phyloP scores from a whole-genome alignment of 306 rosid genomes.

The Gastrolobium villosum region DNA sequence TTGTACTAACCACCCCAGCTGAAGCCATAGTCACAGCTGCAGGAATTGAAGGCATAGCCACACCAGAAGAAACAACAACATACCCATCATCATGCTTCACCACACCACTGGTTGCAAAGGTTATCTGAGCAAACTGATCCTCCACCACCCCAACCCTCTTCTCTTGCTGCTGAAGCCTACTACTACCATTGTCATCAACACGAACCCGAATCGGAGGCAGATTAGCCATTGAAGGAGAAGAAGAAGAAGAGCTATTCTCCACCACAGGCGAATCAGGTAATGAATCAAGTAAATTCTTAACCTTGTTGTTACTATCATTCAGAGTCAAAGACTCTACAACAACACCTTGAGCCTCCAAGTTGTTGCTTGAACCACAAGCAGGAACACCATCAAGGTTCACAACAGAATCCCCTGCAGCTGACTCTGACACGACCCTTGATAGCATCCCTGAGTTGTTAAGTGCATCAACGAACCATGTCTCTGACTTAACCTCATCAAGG shows the following conservation, averaged over 20 bases:
- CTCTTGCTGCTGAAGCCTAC: conserved; percentile 64
- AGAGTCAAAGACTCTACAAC: conserved; percentile 37
- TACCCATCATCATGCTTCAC: conserved; percentile 55
- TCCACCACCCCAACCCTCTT: conserved; percentile 62
- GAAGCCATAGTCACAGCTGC: conserved; percentile 42
- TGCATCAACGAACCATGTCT: conserved; percentile 95
- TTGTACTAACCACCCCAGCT: conserved; percentile 39
- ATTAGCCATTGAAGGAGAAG: conserved; percentile 76
- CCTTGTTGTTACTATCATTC: conserved; percentile 47
- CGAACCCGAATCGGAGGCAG: conserved; percentile 92
- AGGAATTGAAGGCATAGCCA: conserved; percentile 57
- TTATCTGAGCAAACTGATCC: conserved; percentile 78
- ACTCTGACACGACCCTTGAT: conserved; percentile 69
- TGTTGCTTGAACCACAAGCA: conserved; percentile 70
- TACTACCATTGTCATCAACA: conserved; percentile 62
- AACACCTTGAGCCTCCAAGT: conserved; percentile 61
- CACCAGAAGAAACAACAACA: conserved; percentile 45
- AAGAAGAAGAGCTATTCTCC: conserved; percentile 68
- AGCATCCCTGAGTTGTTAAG: conserved; percentile 74
- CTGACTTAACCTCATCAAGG: conserved; percentile 85
- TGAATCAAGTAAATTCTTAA: conserved; percentile 62
- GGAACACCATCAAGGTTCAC: conserved; percentile 66
- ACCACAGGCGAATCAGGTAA: conserved; percentile 66
- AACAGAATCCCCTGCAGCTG: conserved; percentile 63
- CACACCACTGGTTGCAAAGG: conserved; percentile 44